Percentiles rank a stretch among this genome's conserved stretches.
Conservation (phyloP, 129 eudicot species). For the Centrapalus pauciflorus region DNA sequence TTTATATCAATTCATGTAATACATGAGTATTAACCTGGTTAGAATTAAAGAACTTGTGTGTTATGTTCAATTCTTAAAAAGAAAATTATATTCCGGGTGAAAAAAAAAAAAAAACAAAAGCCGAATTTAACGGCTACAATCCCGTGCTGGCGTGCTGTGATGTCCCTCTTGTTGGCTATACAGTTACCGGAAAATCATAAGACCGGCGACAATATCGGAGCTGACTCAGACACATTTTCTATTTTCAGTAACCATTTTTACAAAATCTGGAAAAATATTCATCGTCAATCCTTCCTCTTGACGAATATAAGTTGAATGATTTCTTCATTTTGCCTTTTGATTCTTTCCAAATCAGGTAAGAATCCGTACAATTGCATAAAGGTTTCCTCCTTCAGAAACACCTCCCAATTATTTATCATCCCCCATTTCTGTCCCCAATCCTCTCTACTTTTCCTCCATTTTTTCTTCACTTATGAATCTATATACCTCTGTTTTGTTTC, state of each 20-base stretch:
- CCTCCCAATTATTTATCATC: constrained; percentile 14
- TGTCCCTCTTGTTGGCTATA: too few species aligned
- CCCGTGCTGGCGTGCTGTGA: constrained; percentile 22
- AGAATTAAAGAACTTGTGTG: too few species aligned
- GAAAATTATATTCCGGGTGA: neutral
- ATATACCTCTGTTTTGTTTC: neutral
- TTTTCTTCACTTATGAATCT: neutral
- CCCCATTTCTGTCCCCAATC: constrained; percentile 23
- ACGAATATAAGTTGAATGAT: constrained; percentile 28
- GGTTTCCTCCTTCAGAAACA: constrained; percentile 36
- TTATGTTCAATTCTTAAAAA: too few species aligned
- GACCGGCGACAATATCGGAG: constrained; percentile 30
- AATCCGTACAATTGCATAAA: constrained; percentile 41
- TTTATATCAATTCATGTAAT: too few species aligned
- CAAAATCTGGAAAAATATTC: constrained; percentile 19
- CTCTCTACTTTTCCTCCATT: constrained; percentile 8
- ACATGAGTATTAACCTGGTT: too few species aligned
- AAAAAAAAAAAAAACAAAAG: neutral
- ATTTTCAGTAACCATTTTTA: constrained; percentile 23
- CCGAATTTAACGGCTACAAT: constrained; percentile 49
- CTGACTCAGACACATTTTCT: constrained; percentile 13
- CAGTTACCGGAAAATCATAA: constrained; percentile 5
- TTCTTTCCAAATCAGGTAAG: constrained; percentile 62
- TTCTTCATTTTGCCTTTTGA: constrained; percentile 38
- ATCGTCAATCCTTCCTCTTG: constrained; percentile 24